Conservation (phyloP, 768 basidiomycete species). For the Naganishia antarctica region DNA sequence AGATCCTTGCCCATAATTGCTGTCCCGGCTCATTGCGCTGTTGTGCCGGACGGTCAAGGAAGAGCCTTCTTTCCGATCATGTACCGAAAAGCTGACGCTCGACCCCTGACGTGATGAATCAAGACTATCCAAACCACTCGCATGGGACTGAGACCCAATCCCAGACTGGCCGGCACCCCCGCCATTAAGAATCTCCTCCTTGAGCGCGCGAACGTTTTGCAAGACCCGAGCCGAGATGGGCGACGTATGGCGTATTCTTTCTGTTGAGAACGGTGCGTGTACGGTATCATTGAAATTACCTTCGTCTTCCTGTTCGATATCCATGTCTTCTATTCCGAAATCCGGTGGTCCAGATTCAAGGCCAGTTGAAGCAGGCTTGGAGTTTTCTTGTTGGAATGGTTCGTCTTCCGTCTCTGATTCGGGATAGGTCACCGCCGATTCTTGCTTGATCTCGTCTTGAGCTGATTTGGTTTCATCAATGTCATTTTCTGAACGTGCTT, state of each 20-base stretch:
- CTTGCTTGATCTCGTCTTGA: background rate
- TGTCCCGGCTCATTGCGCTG: no score
- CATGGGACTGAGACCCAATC: no score
- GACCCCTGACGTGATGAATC: no score
- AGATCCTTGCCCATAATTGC: no score
- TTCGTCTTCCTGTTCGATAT: constrained; percentile 7
- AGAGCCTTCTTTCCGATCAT: no score
- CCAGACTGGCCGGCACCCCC: no score
- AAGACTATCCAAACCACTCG: no score
- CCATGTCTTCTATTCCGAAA: no score
- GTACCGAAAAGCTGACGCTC: no score
- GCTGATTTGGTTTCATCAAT: background rate
- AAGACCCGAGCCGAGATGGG: constrained; percentile 22
- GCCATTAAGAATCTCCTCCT: constrained; percentile 25
- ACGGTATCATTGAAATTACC: background rate
- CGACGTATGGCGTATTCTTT: constrained; percentile 15
- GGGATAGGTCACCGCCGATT: constrained; percentile 2
- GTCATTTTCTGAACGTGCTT: background rate
- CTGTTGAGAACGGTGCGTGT: constrained; percentile 6
- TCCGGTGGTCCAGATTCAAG: background rate
- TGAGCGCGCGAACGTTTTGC: constrained; percentile 24
- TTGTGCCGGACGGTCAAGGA: no score
- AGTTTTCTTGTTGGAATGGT: background rate
- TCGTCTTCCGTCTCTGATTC: constrained; percentile 5
- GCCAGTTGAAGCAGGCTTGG: background rate